Base-by-base conservation (phyloP, 805 yeast genomes). In the Candida nanaspora region DNA sequence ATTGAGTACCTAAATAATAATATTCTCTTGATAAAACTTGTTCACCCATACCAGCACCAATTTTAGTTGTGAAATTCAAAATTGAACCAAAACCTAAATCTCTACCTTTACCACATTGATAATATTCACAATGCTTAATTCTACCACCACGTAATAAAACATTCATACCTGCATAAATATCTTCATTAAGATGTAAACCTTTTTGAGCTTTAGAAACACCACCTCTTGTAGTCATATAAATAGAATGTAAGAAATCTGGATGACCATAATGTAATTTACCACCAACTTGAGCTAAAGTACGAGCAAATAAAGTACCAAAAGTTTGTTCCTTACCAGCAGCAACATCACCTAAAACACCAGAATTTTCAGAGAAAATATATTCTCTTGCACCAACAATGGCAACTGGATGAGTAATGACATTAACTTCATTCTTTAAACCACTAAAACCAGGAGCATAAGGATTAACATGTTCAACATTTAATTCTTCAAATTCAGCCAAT, bases 31-130 rank as follows among this genome's bases (percentile, higher is more conserved):
- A 82, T 45, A 84, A 67, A 80, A 84, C 81, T 62, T 84, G 94
- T 64, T 84, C 94, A 62, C 93, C 93, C 94, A 84, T 84, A 65
- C 94, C 94, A 50, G 93, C 89, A 64, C 94, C 94, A 73, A 84
- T 83, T 65, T 84, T 84, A 33, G 89, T 83, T 19, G 88, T 83
- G 73, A 84, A 84, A 64, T 84, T 84, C 71, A 83, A 70, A 65
- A 84, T 83, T 5, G 93, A 82, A 44, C 88, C 88, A 63, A 84
- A 84, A 58, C 94, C 94, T 54, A 84, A 71, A 73, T 84, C 94
- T 71, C 94, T 73, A 60, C 94, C 94, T 65, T 84, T 84, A 66
- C 94, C 94, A 76, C 94, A 84, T 67, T 84, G 94, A 65, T 78
- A 81, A 60, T 83, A 84, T 58, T 84, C 94, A 69, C 88, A 81